Conservation (phyloP, 2,329 filamentous ascomycete genomes). For the Juglanconis sp. region DNA sequence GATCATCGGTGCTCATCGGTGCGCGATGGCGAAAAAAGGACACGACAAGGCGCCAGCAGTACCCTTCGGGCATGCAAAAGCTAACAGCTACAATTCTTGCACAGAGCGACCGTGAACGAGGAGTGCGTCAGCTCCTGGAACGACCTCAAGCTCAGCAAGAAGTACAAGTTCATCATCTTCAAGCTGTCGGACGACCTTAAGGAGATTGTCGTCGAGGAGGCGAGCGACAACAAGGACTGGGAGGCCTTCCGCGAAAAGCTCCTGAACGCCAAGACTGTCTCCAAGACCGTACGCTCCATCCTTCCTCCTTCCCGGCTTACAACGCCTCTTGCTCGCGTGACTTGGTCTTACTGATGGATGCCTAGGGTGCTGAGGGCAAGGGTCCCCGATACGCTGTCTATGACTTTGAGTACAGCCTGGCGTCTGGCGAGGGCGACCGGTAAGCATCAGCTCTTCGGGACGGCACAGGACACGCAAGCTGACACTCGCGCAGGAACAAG, state of each 20-base stretch:
- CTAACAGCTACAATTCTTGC: slow-evolving; percentile 6
- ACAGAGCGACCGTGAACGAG: slow-evolving; percentile 67
- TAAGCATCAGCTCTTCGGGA: slow-evolving; percentile 34
- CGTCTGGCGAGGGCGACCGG: slow-evolving; percentile 70
- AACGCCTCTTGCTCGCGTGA: neutral
- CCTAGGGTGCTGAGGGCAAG: slow-evolving; percentile 56
- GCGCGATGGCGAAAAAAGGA: neutral
- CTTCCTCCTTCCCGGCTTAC: neutral
- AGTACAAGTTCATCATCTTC: slow-evolving; percentile 84
- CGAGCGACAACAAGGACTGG: slow-evolving; percentile 65
- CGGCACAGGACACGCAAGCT: neutral
- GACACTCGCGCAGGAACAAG: slow-evolving; percentile 59
- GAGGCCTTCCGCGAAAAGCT: slow-evolving; percentile 74
- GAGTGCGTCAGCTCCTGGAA: slow-evolving; percentile 74
- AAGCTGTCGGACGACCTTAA: slow-evolving; percentile 82
- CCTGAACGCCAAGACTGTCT: slow-evolving; percentile 68
- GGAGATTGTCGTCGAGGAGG: slow-evolving; percentile 76
- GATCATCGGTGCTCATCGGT: neutral
- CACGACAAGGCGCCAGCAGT: slow-evolving; percentile 9
- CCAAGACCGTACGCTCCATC: slow-evolving; percentile 54
- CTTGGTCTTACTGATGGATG: slow-evolving; percentile 3
- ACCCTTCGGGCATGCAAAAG: neutral
- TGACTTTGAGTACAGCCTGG: slow-evolving; percentile 75
- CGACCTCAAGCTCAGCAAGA: slow-evolving; percentile 78
- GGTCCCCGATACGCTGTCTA: slow-evolving; percentile 80